Evolutionary conservation across 495 filamentous ascomycete species (phyloP).

Genomic region (Lentithecium fluviatile): DNA sequence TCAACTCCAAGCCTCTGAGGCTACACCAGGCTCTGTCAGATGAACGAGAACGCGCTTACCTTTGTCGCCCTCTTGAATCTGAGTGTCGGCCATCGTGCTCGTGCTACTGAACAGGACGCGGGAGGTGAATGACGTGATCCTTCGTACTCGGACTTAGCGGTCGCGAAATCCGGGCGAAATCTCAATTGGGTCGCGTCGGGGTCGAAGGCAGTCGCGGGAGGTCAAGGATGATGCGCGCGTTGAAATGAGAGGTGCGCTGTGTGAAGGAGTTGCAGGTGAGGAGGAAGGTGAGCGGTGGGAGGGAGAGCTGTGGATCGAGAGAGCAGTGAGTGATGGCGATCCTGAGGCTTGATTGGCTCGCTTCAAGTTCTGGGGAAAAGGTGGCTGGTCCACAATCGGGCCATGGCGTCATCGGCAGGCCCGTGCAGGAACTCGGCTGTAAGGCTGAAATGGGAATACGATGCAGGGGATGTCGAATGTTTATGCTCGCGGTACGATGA

Average conservation of each 20-base stretch:
- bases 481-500: background rate
- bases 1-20: background rate
- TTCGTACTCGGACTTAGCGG: conserved; percentile 7
- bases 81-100: conserved; percentile 42
- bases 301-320: conserved; percentile 9
- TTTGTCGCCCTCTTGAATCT: conserved; percentile 49
- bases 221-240: conserved; percentile 23
- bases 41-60: conserved; percentile 37
- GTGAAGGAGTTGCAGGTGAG: conserved; percentile 15
- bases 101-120: background rate
- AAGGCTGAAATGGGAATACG: conserved; percentile 5
- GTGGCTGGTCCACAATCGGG: conserved; percentile 27
- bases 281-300: conserved; percentile 17
- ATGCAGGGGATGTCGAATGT: background rate
- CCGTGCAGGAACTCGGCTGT: conserved; percentile 17
- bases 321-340: conserved; percentile 27
- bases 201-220: conserved; percentile 16
- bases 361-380: conserved; percentile 23
- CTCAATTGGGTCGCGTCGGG: conserved; percentile 26
- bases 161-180: conserved; percentile 13
- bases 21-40: background rate
- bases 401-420: conserved; percentile 28
- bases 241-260: conserved; percentile 8
- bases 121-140: conserved; percentile 22
- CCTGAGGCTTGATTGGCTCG: conserved; percentile 24